Evolutionary conservation across 495 filamentous ascomycete genomes (phyloP).

Genomic region (Talaromyces adpressus): DNA sequence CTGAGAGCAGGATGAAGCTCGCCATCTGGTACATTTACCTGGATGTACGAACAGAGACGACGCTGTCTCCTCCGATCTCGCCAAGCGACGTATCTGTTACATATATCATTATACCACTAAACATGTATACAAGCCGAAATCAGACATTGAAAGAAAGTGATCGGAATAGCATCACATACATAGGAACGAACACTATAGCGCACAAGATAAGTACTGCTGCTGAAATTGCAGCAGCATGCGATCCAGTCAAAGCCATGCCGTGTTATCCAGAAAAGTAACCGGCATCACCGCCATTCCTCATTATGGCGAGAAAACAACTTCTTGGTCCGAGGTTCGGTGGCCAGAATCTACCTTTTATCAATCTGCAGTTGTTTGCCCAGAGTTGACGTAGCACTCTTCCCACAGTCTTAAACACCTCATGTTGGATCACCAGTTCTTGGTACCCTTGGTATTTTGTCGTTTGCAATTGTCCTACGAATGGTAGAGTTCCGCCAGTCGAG

Average conservation of each 20-base stretch:
- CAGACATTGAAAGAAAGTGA: not conserved
- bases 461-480: no score
- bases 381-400: no score
- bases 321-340: no score
- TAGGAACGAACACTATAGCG: not conserved
- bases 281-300: not conserved
- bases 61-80: constrained; percentile 5
- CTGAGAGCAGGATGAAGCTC: not conserved
- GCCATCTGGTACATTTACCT: not conserved
- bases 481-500: no score
- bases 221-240: constrained; percentile 2
- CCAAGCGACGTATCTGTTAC: not conserved
- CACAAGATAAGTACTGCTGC: constrained; percentile 1
- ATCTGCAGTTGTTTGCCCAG: no score
- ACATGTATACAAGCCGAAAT: not conserved
- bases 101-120: not conserved
- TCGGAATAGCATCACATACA: constrained; percentile 5
- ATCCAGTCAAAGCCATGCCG: constrained; percentile 1
- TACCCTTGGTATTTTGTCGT: no score
- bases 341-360: no score
- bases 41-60: not conserved
- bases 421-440: no score
- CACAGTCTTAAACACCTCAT: no score
- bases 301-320: no score
- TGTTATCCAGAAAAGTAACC: not conserved